A percentile compares a stretch with the other conserved stretches of the same genome.
Conservation (phyloP, 2,329 filamentous ascomycete genomes). For the Paradendryphiella salina region DNA sequence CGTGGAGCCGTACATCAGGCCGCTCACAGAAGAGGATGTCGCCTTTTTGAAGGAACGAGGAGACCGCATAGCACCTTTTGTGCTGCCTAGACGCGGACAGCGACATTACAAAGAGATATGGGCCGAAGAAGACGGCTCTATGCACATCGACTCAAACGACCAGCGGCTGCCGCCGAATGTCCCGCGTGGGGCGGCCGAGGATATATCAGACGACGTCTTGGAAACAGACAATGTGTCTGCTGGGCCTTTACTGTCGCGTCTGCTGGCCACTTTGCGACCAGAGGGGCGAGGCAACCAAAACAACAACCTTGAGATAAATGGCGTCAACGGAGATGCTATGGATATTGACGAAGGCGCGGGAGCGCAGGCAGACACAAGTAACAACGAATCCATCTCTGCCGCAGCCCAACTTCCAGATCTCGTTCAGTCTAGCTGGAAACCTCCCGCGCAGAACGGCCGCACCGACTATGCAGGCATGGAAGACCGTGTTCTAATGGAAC, state of each 20-base stretch:
- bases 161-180: conserved; percentile 78
- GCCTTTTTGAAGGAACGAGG: conserved; percentile 87
- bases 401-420: conserved; percentile 82
- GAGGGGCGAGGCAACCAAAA: conserved; percentile 65
- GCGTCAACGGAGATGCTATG: conserved; percentile 54
- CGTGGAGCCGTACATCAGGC: conserved; percentile 86
- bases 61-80: conserved; percentile 79
- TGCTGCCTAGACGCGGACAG: conserved; percentile 82
- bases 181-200: conserved; percentile 80
- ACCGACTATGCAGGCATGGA: conserved; percentile 86
- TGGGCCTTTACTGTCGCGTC: conserved; percentile 79
- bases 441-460: conserved; percentile 67
- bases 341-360: conserved; percentile 53
- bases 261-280: conserved; percentile 79
- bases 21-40: conserved; percentile 89
- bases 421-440: conserved; percentile 75
- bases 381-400: conserved; percentile 57
- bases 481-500: conserved; percentile 86
- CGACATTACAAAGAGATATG: conserved; percentile 87
- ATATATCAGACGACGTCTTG: conserved; percentile 81
- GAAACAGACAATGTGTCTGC: conserved; percentile 89
- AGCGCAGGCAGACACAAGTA: conserved; percentile 40
- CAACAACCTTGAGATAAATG: conserved; percentile 59
- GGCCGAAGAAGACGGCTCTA: conserved; percentile 88
- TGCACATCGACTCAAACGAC: conserved; percentile 69